Percentiles rank a stretch among this genome's conserved stretches.
phyloP scores from a whole-genome alignment of 768 basidiomycete genomes.

The Termitomyces sp. region DNA sequence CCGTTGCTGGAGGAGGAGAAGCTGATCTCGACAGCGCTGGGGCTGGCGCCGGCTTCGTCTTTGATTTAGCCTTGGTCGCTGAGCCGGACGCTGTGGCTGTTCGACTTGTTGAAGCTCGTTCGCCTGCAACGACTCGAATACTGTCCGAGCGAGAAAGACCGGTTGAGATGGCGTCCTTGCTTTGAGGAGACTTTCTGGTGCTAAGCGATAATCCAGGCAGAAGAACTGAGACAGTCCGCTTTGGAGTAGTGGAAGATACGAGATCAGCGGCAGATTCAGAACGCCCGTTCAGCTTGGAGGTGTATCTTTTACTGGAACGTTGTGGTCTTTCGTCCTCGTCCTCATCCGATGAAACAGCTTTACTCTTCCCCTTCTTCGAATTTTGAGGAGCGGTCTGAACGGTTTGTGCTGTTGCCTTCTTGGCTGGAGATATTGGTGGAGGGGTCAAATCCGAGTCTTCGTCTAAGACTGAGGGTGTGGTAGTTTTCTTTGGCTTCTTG shows the following conservation, averaged over 20 bases:
- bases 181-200: constrained; percentile 11
- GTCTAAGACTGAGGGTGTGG: background rate
- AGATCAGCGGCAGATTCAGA: background rate
- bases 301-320: background rate
- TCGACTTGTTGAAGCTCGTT: constrained; percentile 20
- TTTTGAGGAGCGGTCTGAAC: background rate
- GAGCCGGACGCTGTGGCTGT: constrained; percentile 9
- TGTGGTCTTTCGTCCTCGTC: constrained; percentile 7
- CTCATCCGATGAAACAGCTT: background rate
- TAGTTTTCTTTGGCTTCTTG: background rate
- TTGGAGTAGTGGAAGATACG: constrained; percentile 16
- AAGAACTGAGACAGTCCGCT: constrained; percentile 20
- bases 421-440: background rate
- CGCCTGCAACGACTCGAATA: constrained; percentile 26
- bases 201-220: constrained; percentile 17
- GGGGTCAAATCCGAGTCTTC: constrained; percentile 6
- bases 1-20: constrained; percentile 15
- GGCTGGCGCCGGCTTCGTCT: constrained; percentile 7
- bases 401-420: background rate
- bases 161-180: background rate
- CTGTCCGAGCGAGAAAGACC: constrained; percentile 24
- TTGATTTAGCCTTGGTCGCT: constrained; percentile 13
- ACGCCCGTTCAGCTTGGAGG: background rate
- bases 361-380: constrained; percentile 3
- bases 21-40: constrained; percentile 6